phyloP scores from a whole-genome alignment of 345 rosid species.

The Pistacia atlantica region DNA sequence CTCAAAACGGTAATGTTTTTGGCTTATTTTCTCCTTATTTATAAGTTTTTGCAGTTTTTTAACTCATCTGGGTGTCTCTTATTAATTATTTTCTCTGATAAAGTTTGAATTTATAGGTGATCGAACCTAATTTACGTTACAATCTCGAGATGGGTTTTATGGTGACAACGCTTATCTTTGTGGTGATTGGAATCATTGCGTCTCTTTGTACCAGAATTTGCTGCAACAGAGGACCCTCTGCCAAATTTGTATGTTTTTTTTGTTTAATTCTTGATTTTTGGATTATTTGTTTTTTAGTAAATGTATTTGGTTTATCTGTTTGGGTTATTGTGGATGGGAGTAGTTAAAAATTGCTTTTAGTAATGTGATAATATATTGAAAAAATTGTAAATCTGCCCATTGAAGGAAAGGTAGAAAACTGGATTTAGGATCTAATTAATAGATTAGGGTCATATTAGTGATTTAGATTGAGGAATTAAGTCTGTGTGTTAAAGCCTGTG shows the following conservation, averaged over 20 bases:
- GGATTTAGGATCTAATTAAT: background rate
- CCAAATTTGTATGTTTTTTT: constrained; percentile 75
- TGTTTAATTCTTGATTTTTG: background rate
- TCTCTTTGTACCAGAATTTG: constrained; percentile 85
- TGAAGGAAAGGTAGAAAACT: background rate
- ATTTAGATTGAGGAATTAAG: too few relatives aligned
- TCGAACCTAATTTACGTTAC: background rate
- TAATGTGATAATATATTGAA: background rate
- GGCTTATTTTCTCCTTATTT: background rate
- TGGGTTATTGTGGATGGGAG: background rate
- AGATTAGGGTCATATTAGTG: background rate
- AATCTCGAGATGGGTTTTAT: constrained; percentile 73
- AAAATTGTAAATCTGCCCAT: background rate
- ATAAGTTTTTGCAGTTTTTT: background rate
- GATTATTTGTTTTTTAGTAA: background rate
- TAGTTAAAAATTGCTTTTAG: background rate
- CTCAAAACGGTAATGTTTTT: background rate
- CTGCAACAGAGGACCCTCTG: constrained; percentile 86
- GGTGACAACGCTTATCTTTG: constrained; percentile 79
- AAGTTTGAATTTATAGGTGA: background rate
- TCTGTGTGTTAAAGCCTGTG: too few relatives aligned
- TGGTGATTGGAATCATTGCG: constrained; percentile 75
- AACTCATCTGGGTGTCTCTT: background rate
- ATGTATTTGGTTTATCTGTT: background rate
- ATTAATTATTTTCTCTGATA: background rate